Evolutionary conservation across 768 basidiomycete genomes (phyloP).

Genomic region (Hirschioporus abietinus): DNA sequence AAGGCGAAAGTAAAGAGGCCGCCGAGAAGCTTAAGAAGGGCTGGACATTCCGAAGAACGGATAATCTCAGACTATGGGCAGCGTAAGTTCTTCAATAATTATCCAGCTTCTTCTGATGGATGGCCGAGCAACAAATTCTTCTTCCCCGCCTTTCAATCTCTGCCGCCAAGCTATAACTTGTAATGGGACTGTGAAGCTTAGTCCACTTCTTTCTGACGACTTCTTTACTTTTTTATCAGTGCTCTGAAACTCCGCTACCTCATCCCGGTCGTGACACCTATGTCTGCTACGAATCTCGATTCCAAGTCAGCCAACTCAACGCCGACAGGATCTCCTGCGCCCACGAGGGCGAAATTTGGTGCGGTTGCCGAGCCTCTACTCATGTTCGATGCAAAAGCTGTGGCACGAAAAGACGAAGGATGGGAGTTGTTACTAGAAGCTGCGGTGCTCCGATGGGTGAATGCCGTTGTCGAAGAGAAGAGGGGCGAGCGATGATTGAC

Average conservation of each 20-base stretch:
- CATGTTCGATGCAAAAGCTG: slow-evolving; percentile 64
- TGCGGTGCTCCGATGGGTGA: slow-evolving; percentile 60
- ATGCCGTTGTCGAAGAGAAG: slow-evolving; percentile 62
- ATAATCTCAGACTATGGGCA: slow-evolving; percentile 81
- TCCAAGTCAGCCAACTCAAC: slow-evolving; percentile 11
- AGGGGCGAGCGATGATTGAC: slow-evolving; percentile 16
- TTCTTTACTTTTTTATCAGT: slow-evolving; percentile 28
- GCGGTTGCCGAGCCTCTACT: slow-evolving; percentile 40
- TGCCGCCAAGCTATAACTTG: not conserved
- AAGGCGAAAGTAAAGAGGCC: slow-evolving; percentile 20
- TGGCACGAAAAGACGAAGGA: slow-evolving; percentile 68
- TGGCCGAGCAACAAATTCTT: too few relatives aligned
- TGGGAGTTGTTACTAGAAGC: slow-evolving; percentile 79
- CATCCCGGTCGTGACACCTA: slow-evolving; percentile 59
- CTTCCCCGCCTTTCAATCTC: too few relatives aligned
- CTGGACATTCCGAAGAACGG: slow-evolving; percentile 83
- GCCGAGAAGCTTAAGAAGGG: slow-evolving; percentile 45
- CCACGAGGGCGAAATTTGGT: slow-evolving; percentile 31
- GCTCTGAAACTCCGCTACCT: slow-evolving; percentile 81
- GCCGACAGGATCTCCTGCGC: slow-evolving; percentile 24
- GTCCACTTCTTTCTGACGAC: not conserved
- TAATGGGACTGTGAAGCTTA: not conserved
- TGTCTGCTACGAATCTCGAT: slow-evolving; percentile 24
- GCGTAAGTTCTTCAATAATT: slow-evolving; percentile 48
- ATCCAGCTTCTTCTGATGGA: not conserved